Evolutionary conservation across 192 early-diverging fungal genomes (phyloP).

Genomic region (Allomyces arbusculus): DNA sequence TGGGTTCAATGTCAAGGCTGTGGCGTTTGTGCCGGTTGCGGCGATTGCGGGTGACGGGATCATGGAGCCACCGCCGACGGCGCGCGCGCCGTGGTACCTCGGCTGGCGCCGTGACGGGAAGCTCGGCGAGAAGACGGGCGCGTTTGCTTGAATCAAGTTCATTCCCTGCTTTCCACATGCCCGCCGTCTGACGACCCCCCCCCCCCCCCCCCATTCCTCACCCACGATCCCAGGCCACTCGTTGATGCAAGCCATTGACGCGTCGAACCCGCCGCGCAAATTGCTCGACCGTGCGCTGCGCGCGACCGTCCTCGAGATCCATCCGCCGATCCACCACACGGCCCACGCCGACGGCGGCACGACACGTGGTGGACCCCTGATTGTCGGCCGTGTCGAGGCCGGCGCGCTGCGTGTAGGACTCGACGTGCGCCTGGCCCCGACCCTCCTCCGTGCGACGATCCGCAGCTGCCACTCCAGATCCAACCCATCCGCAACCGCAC

Average conservation of each 20-base stretch:
- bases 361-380: conserved; percentile 85
- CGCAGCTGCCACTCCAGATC: too few species aligned
- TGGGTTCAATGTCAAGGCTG: conserved; percentile 79
- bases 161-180: too few species aligned
- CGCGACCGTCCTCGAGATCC: conserved; percentile 90
- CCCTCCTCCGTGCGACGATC: conserved; percentile 58
- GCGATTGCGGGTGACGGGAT: conserved; percentile 97
- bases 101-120: neutral
- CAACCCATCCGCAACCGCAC: neutral
- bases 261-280: conserved; percentile 75
- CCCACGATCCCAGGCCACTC: too few species aligned
- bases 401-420: conserved; percentile 85
- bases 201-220: too few species aligned
- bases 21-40: conserved; percentile 92
- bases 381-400: conserved; percentile 92
- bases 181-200: too few species aligned
- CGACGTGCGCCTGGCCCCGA: conserved; percentile 71
- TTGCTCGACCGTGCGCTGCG: conserved; percentile 87
- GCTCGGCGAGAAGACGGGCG: neutral
- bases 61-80: conserved; percentile 70
- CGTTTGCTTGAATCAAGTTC: too few species aligned
- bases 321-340: conserved; percentile 15
- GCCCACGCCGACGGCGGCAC: conserved; percentile 32
- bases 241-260: conserved; percentile 71
- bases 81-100: neutral